Evolutionary conservation across 495 filamentous ascomycete species (phyloP), one percentile per base, ranked within the genome.

Genomic region (Aspergillus ostianus): DNA sequence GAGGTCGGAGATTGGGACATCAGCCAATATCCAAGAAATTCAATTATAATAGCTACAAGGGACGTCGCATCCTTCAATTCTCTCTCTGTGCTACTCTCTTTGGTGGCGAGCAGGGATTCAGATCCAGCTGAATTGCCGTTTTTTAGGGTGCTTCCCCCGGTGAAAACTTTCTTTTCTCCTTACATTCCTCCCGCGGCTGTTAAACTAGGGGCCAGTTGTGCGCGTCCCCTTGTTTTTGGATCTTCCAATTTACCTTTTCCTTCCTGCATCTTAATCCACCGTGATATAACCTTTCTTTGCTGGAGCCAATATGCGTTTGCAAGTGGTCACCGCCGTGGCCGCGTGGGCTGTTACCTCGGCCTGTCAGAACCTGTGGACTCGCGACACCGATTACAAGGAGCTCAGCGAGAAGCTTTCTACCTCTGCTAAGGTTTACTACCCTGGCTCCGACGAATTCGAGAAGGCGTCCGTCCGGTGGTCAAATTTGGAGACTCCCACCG

Each of bases 381-480:
- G 47, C 47, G 58, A 47, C 41, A 44, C 55, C 55, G 56, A 62
- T 27, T 36, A 61, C 45, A 53, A 57, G 41, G 56, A 59, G 6
- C 60, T 76, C 30, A 64, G 46, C 20, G 41, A 32, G 9, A 68
- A 66, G 54, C 76, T 82, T n/a, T 84, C 80, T 2, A 51, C 46
- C 9, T 56, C 62, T 21, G 77, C 80, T 19, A 61, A 77, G 51
- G 63, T 84, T 21, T 82, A 79, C 61, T 71, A 63, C 41, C 79
- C 77, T 6, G 71, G 72, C 4, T 76, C 79, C 19, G 66, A 55
- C 18, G 70, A 67, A 8, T 85, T 80, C 62, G 47, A 62, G 1
- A 58, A 64, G 18, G 67, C 71, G n/a, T 77, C 76, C 6, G 66
- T 67, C 13, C 75, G 83, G 46, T 84, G 79, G 76, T 75, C 70